Evolutionary conservation across 106 monocot species (phyloP).

Genomic region (Allium sativum): DNA sequence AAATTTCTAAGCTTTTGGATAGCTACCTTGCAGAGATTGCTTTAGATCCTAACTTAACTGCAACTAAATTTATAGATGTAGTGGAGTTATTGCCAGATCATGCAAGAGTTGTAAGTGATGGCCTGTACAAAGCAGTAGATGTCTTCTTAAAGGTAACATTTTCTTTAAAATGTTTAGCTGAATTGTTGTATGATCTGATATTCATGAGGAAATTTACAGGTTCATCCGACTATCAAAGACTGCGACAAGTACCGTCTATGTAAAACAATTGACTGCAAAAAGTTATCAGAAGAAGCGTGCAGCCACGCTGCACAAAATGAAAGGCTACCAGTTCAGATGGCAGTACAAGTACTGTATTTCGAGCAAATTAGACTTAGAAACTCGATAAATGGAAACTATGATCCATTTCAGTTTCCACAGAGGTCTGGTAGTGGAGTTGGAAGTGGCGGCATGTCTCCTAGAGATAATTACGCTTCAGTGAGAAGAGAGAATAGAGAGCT

Average conservation of each 20-base stretch:
- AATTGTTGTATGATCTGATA: too few relatives aligned
- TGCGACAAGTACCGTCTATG: slow-evolving; percentile 75
- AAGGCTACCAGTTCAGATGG: slow-evolving; percentile 81
- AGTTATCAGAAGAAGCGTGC: slow-evolving; percentile 80
- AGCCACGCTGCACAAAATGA: slow-evolving; percentile 95
- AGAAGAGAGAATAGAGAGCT: slow-evolving; percentile 80
- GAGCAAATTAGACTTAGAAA: slow-evolving; percentile 82
- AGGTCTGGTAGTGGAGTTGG: slow-evolving; percentile 61
- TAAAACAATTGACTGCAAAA: slow-evolving; percentile 83
- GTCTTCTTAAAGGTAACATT: slow-evolving; percentile 81
- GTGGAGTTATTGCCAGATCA: slow-evolving; percentile 82
- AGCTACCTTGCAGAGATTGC: slow-evolving; percentile 82
- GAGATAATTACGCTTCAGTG: slow-evolving; percentile 77
- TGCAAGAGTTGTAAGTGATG: slow-evolving; percentile 63
- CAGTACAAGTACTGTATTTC: slow-evolving; percentile 88
- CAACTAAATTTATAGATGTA: slow-evolving; percentile 68
- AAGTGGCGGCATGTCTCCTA: slow-evolving; percentile 29
- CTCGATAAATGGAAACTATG: slow-evolving; percentile 53
- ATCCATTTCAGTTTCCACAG: slow-evolving; percentile 46
- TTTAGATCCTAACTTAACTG: slow-evolving; percentile 60
- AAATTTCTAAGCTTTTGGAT: slow-evolving; percentile 42
- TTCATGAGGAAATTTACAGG: slow-evolving; percentile 21
- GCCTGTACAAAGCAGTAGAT: slow-evolving; percentile 74
- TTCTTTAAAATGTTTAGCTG: neutral
- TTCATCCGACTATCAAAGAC: slow-evolving; percentile 90